These are phyloP conservation scores for Hawksworthiomyces lignivorus DNA, from an alignment of 2,329 filamentous ascomycete species.

Conservation along the genomic window DNA sequence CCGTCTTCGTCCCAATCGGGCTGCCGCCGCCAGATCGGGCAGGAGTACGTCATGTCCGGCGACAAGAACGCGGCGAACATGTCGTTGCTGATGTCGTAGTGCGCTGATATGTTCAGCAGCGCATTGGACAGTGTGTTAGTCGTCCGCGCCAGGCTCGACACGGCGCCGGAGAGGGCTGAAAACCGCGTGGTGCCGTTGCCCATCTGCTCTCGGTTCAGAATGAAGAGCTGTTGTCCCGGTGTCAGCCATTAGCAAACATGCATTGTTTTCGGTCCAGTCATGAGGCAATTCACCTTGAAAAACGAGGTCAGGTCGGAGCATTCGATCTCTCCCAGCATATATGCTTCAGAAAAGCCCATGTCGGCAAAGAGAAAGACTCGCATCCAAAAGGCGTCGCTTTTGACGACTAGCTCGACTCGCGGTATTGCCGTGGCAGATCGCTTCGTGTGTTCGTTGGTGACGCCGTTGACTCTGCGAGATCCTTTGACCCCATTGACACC, in stretches of 20 bases:
- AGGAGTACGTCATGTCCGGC: conserved; percentile 71
- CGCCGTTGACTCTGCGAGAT: neutral
- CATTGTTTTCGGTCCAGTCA: neutral
- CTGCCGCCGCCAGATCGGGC: conserved; percentile 53
- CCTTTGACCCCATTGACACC: neutral
- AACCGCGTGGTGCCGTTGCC: conserved; percentile 57
- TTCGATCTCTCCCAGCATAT: conserved; percentile 64
- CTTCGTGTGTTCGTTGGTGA: neutral
- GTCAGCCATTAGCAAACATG: too few relatives aligned
- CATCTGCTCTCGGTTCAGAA: conserved; percentile 56
- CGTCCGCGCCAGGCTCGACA: conserved; percentile 50
- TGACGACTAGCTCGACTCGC: conserved; percentile 49
- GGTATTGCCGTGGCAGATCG: conserved; percentile 26
- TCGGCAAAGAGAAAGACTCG: conserved; percentile 61
- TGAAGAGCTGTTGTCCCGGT: conserved; percentile 53
- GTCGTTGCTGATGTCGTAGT: conserved; percentile 70
- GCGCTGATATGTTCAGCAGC: conserved; percentile 59
- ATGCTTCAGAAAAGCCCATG: conserved; percentile 66
- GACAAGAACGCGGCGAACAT: conserved; percentile 70
- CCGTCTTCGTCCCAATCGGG: conserved; percentile 22
- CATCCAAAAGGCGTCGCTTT: conserved; percentile 57
- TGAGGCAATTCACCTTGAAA: conserved; percentile 41
- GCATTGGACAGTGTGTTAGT: conserved; percentile 52
- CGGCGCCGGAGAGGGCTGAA: conserved; percentile 48
- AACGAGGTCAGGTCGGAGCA: conserved; percentile 60